Evolutionary conservation across 2,329 filamentous ascomycete species (phyloP).

Genomic region (Epichloe baconii): DNA sequence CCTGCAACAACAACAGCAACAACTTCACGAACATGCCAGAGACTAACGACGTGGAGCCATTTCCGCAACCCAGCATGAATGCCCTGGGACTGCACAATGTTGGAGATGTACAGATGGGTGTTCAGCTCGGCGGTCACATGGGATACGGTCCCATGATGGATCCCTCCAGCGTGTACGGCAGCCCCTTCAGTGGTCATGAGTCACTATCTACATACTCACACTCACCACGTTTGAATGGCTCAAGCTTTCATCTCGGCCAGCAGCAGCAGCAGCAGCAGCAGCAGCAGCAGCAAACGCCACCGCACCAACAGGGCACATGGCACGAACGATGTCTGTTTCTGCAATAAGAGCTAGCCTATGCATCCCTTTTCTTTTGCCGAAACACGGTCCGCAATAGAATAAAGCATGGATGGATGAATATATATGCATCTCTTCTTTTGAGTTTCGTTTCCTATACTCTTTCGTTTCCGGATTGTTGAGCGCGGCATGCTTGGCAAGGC

Average conservation of each 20-base stretch:
- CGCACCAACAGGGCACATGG: constrained; percentile 9
- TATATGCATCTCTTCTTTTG: neutral
- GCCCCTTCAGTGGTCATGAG: constrained; percentile 24
- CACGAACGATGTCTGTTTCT: constrained; percentile 13
- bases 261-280: constrained; percentile 3
- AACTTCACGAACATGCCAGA: constrained; percentile 15
- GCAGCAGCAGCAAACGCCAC: neutral
- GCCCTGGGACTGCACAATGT: constrained; percentile 20
- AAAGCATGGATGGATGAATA: neutral
- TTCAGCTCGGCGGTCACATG: constrained; percentile 11
- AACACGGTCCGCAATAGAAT: neutral
- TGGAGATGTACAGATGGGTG: constrained; percentile 12
- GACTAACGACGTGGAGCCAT: constrained; percentile 18
- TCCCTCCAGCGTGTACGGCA: constrained; percentile 20
- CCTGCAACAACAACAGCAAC: constrained; percentile 3
- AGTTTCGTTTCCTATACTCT: neutral
- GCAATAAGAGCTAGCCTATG: neutral
- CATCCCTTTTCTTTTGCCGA: neutral
- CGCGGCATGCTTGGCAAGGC: neutral
- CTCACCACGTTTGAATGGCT: constrained; percentile 18
- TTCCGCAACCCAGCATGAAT: constrained; percentile 15
- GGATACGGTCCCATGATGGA: constrained; percentile 19
- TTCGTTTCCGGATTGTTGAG: neutral
- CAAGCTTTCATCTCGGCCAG: neutral
- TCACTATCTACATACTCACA: constrained; percentile 22